Base-by-base conservation (phyloP, 192 early-diverging fungal genomes). In the Irineochytrium annulatum region DNA sequence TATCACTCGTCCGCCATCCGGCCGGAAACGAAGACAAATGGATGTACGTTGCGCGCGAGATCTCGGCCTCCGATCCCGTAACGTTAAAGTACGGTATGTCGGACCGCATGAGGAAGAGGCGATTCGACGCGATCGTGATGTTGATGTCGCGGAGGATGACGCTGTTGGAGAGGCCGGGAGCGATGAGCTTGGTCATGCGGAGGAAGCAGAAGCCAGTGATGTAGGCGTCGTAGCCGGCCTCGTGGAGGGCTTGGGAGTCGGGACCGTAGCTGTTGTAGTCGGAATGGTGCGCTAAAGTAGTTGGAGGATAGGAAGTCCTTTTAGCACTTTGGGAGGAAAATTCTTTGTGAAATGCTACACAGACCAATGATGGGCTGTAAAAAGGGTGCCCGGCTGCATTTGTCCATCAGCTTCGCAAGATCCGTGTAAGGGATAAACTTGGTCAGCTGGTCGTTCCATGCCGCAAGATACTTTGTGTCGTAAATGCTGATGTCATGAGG, bases 171-270 rank as follows among this genome's bases (percentile, higher is more conserved):
- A 20, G 19, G 32, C 16, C 6, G 17, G 34, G 19, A 13, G 0
- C 49, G 31, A 61, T 54, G 43, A 71, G 74, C 8, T 75, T 61
- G 34, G 73, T 66, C 66, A 94, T 79, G 1, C 85, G 78, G 24
- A 91, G 69, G 63, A 90, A 95, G 0, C 84, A 74, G 19, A 84
- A 76, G 5, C 94, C 94, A 2, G 94, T 97, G 52, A 87, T 82
- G 67, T 89, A 93, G 0, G 92, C 91, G 70, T 97, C 94, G 62
- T 85, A 97, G 2, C 89, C 94, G 13, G 94, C 94, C 63, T 97
- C 94, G 63, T 97, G 94, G 65, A 82, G 82, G 22, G 52, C 55
- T 29, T 73, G 52, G 13, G 27, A 55, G 16, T 41, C 59, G 14
- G 33, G 53, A 5, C 56, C 41, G 54, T 80, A 74, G 32, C 53